These are phyloP conservation scores for Pythium myriotylum DNA, from an alignment of 352 stramenopile genomes.

Conservation along the genomic window DNA sequence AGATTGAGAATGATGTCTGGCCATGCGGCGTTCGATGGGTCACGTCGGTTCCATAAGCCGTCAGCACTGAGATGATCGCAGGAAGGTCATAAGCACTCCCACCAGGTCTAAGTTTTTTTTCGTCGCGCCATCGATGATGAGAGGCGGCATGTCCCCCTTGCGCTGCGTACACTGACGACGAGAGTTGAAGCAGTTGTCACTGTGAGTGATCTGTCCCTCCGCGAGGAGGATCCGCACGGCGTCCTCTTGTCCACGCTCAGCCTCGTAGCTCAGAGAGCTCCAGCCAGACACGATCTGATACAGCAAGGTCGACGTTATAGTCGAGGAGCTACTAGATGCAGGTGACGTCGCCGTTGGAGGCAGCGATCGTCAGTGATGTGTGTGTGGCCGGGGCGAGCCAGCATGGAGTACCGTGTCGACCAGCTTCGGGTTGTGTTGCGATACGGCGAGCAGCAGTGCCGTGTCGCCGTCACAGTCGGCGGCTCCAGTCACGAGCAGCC, in stretches of 20 bases:
- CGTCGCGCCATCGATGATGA: too few species aligned
- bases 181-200: not conserved
- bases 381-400: not conserved
- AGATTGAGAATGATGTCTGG: too few species aligned
- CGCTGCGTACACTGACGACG: not conserved
- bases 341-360: not conserved
- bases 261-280: not conserved
- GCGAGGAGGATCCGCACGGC: not conserved
- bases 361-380: not conserved
- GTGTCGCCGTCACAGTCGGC: not conserved
- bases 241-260: not conserved
- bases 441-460: not conserved
- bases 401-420: slow-evolving; percentile 1
- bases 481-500: not conserved
- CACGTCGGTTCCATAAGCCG: too few species aligned
- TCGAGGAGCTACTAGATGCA: not conserved
- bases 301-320: not conserved
- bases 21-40: too few species aligned
- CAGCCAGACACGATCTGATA: not conserved
- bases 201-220: not conserved
- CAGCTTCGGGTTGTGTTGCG: not conserved
- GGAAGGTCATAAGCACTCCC: too few species aligned
- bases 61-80: too few species aligned
- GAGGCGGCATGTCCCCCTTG: not conserved
- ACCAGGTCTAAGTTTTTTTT: too few species aligned